These are phyloP conservation scores for Ceratobasidium theobromae DNA, from an alignment of 1,284 basidiomycete species.

Conservation along the genomic window DNA sequence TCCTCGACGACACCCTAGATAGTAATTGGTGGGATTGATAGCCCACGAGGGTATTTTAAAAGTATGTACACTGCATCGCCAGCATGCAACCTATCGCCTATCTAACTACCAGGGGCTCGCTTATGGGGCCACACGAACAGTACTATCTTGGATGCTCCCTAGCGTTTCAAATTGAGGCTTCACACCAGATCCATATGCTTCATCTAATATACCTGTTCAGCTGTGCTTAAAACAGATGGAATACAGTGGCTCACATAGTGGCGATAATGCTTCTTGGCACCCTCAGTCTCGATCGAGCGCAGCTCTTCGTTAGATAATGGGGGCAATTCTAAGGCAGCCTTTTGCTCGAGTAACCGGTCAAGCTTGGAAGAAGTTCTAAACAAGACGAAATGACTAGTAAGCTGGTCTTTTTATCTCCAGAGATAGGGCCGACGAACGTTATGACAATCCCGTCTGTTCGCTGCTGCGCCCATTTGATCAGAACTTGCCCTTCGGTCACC, in stretches of 20 bases:
- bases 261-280: slow-evolving; percentile 22
- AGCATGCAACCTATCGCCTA: neutral
- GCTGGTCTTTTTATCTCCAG: neutral
- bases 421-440: slow-evolving; percentile 15
- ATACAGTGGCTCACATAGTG: slow-evolving; percentile 12
- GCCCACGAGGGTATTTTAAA: too few species aligned
- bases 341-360: slow-evolving; percentile 28
- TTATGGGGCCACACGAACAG: neutral
- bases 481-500: slow-evolving; percentile 56
- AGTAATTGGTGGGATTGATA: too few species aligned
- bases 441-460: slow-evolving; percentile 25
- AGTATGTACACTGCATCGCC: neutral
- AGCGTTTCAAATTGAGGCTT: neutral
- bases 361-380: slow-evolving; percentile 33
- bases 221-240: neutral
- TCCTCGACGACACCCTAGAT: neutral
- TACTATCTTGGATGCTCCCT: neutral
- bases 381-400: neutral
- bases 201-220: slow-evolving; percentile 15
- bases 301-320: slow-evolving; percentile 28
- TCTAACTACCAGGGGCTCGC: neutral
- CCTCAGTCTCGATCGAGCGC: slow-evolving; percentile 15
- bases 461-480: slow-evolving; percentile 56
- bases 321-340: slow-evolving; percentile 19
- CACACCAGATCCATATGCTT: slow-evolving; percentile 27